Evolutionary conservation across 2,329 filamentous ascomycete species (phyloP).

Genomic region (Paecilomyces dactylethromorphus): DNA sequence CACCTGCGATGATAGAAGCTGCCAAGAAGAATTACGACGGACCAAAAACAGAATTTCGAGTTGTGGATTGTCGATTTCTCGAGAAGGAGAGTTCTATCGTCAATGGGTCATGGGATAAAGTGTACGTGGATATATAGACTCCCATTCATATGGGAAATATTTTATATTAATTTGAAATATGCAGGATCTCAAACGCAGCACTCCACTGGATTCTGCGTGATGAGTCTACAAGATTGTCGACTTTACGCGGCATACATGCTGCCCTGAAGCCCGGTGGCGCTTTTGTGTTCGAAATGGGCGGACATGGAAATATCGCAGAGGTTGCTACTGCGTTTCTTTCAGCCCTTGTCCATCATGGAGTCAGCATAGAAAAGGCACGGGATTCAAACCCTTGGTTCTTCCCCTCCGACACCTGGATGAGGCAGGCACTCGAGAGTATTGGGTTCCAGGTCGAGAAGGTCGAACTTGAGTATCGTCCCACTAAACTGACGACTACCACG

Average conservation of each 20-base stretch:
- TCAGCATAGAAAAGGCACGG: slow-evolving; percentile 44
- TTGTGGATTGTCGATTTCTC: slow-evolving; percentile 30
- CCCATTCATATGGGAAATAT: neutral
- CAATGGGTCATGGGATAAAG: slow-evolving; percentile 42
- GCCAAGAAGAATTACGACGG: slow-evolving; percentile 39
- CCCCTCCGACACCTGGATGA: slow-evolving; percentile 57
- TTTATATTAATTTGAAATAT: neutral
- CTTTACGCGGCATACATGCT: slow-evolving; percentile 49
- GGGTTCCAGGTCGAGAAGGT: slow-evolving; percentile 46
- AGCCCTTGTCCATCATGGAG: slow-evolving; percentile 44
- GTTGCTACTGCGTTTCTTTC: slow-evolving; percentile 53
- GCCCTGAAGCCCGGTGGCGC: slow-evolving; percentile 50
- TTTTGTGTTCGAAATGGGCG: slow-evolving; percentile 67
- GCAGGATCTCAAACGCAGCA: slow-evolving; percentile 55
- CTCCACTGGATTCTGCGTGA: slow-evolving; percentile 60
- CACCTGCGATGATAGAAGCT: slow-evolving; percentile 52
- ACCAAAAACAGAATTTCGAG: slow-evolving; percentile 17
- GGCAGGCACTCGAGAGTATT: slow-evolving; percentile 24
- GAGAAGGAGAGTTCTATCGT: slow-evolving; percentile 18
- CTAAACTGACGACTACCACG: slow-evolving; percentile 36
- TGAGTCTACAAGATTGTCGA: slow-evolving; percentile 36
- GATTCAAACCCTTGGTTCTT: slow-evolving; percentile 65
- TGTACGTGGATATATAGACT: slow-evolving; percentile 27
- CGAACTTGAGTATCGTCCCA: slow-evolving; percentile 62
- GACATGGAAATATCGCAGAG: slow-evolving; percentile 61